A percentile compares a stretch with the other conserved stretches of the same genome.
Evolutionary conservation across 345 rosid species (phyloP).

Genomic region (Rhodomyrtus tomentosa): DNA sequence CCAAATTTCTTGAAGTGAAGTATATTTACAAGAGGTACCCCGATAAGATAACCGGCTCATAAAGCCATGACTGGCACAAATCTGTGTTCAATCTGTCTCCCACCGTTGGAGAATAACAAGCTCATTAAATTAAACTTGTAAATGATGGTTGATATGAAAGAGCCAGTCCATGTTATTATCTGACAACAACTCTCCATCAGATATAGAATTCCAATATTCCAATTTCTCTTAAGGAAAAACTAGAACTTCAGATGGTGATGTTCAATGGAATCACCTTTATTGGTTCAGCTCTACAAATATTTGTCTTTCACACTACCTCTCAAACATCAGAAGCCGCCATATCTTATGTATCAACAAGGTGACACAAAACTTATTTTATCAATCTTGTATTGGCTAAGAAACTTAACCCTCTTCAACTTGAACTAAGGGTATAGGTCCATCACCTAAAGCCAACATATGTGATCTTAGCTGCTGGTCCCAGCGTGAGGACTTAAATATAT

Average conservation of each 20-base stretch:
- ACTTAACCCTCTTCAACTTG: background rate
- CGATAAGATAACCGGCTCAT: background rate
- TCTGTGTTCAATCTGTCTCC: background rate
- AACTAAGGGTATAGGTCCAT: background rate
- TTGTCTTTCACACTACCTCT: background rate
- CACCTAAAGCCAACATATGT: background rate
- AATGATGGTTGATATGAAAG: background rate
- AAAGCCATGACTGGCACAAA: background rate
- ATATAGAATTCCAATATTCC: background rate
- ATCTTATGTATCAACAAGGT: background rate
- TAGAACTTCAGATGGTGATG: background rate
- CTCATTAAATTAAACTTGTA: background rate
- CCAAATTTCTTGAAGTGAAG: background rate
- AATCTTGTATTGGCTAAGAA: background rate
- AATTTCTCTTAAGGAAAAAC: background rate
- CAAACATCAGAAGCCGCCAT: background rate
- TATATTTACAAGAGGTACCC: background rate
- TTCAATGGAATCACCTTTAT: background rate
- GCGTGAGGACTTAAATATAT: background rate
- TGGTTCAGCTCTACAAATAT: background rate
- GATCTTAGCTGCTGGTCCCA: background rate
- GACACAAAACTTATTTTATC: background rate
- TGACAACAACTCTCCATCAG: background rate
- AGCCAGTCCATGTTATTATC: background rate
- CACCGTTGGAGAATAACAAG: background rate